These are phyloP conservation scores for Didymellaceae sp. DNA, from an alignment of 2,329 filamentous ascomycete genomes.

Conservation along the genomic window DNA sequence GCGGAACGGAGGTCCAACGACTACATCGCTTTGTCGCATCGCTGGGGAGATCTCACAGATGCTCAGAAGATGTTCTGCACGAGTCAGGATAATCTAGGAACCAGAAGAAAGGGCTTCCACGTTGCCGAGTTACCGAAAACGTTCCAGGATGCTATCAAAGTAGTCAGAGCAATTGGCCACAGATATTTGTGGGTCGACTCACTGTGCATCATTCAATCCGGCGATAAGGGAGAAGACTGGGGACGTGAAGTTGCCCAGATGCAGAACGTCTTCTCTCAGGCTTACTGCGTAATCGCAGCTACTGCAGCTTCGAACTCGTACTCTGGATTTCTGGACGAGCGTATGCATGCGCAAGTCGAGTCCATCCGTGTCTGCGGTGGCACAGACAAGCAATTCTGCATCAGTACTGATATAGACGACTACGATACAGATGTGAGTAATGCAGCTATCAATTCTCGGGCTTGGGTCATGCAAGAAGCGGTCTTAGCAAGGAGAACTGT, in stretches of 20 bases:
- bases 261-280: slow-evolving; percentile 5
- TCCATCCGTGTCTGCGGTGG: slow-evolving; percentile 14
- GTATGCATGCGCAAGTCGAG: slow-evolving; percentile 1
- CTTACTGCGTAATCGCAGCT: slow-evolving; percentile 14
- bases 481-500: slow-evolving; percentile 25
- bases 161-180: slow-evolving; percentile 1
- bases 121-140: slow-evolving; percentile 21
- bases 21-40: slow-evolving; percentile 27
- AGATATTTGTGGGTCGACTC: slow-evolving; percentile 18
- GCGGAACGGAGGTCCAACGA: too few relatives aligned
- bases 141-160: not conserved
- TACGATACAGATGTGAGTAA: not conserved
- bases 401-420: slow-evolving; percentile 20
- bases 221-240: slow-evolving; percentile 5
- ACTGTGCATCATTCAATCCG: slow-evolving; percentile 1
- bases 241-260: slow-evolving; percentile 6
- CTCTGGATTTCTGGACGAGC: slow-evolving; percentile 24
- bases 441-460: slow-evolving; percentile 25
- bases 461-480: slow-evolving; percentile 30
- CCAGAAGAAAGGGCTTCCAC: slow-evolving; percentile 11
- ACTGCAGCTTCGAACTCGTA: slow-evolving; percentile 19
- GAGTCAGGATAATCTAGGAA: slow-evolving; percentile 16
- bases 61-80: slow-evolving; percentile 21
- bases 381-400: slow-evolving; percentile 16
- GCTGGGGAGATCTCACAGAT: slow-evolving; percentile 21